These are phyloP conservation scores for Exophiala alcalophila DNA, from an alignment of 2,329 filamentous ascomycete species.

Conservation along the genomic window DNA sequence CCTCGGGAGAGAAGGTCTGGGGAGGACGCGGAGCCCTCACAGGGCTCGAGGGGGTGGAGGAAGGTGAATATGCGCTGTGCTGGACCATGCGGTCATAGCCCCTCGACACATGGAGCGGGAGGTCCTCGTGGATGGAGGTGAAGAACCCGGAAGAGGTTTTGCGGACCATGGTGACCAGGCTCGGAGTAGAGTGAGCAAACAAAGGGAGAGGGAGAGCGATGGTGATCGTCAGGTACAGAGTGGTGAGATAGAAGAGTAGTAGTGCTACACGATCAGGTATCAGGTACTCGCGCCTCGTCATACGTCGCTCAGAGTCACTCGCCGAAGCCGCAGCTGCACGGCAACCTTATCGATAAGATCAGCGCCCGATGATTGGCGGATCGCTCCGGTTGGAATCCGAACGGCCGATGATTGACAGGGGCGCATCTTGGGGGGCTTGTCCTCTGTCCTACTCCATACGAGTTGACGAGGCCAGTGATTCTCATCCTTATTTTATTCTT, in stretches of 20 bases:
- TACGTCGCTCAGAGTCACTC: no score
- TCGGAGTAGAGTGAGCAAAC: not conserved
- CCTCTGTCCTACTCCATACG: no score
- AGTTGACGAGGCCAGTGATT: no score
- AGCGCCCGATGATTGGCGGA: no score
- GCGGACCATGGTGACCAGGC: conserved; percentile 28
- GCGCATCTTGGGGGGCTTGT: no score
- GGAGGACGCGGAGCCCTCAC: no score
- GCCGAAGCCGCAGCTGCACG: conserved; percentile 4
- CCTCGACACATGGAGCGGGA: conserved; percentile 27
- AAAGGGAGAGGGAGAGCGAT: not conserved
- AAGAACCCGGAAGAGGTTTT: conserved; percentile 32
- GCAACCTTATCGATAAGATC: conserved; percentile 12
- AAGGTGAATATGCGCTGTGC: conserved; percentile 21
- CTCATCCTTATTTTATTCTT: no score
- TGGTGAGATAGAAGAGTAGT: not conserved
- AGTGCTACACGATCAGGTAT: conserved; percentile 1
- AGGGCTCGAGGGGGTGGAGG: conserved; percentile 8
- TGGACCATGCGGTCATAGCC: conserved; percentile 27
- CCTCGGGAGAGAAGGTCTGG: conserved; percentile 45
- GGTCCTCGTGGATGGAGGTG: conserved; percentile 27
- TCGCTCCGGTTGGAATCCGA: no score
- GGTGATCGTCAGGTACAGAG: conserved; percentile 1
- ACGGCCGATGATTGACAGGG: no score
- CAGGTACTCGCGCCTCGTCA: conserved; percentile 3